Conservation (phyloP, 1,139 yeast species). For the Geotrichum histeridarum region DNA sequence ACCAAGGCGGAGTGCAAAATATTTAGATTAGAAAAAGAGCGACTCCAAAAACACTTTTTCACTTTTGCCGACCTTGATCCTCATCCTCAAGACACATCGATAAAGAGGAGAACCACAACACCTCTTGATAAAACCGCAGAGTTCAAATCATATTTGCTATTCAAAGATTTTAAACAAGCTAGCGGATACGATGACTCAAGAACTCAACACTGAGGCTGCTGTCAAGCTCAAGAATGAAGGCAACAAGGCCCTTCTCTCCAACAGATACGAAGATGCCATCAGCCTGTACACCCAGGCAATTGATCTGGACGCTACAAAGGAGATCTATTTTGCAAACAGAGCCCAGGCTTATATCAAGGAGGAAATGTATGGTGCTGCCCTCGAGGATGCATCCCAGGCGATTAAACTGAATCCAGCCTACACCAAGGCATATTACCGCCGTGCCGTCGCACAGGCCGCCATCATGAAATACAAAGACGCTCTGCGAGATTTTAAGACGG, state of each 20-base stretch:
- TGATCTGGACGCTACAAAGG: conserved; percentile 56
- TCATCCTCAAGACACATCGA: background rate
- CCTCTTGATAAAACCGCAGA: background rate
- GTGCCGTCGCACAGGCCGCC: conserved; percentile 80
- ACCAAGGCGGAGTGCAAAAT: too few relatives aligned
- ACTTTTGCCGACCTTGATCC: too few relatives aligned
- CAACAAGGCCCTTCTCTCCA: conserved; percentile 60
- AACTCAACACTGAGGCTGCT: conserved; percentile 18
- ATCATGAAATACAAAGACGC: conserved; percentile 73
- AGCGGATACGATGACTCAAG: conserved; percentile 1
- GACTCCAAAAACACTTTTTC: too few relatives aligned
- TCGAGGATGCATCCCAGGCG: conserved; percentile 70
- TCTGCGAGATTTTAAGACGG: conserved; percentile 58
- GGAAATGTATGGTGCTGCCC: conserved; percentile 83
- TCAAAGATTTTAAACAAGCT: background rate
- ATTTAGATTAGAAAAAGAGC: too few relatives aligned
- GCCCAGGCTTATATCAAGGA: conserved; percentile 85
- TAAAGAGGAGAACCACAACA: too few relatives aligned
- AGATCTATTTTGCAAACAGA: conserved; percentile 76
- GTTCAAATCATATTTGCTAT: too few relatives aligned
- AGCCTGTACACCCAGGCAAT: conserved; percentile 75
- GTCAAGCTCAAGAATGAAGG: conserved; percentile 56
- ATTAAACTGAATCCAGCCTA: conserved; percentile 61
- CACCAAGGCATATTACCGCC: conserved; percentile 71
- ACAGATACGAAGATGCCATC: conserved; percentile 62